Percentiles rank a stretch among this genome's conserved stretches.
These are phyloP conservation scores for Pichia terricola DNA, from an alignment of 1,139 yeast species.

Conservation along the genomic window DNA sequence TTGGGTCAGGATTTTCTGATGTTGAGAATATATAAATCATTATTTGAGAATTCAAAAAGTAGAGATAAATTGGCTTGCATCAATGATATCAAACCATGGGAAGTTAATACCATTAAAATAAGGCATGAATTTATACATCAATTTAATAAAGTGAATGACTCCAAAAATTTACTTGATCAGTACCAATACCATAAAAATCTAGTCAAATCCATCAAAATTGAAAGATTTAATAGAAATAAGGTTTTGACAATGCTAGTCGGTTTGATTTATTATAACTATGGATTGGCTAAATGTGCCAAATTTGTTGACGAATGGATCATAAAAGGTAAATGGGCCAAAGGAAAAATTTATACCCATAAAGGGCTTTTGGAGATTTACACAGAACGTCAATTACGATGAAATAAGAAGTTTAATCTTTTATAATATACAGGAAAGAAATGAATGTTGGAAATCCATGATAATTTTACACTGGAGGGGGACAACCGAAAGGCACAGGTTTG, in stretches of 20 bases:
- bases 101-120: slow-evolving; percentile 6
- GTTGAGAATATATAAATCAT: slow-evolving; percentile 5
- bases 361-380: slow-evolving; percentile 19
- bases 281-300: slow-evolving; percentile 8
- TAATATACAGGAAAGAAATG: background rate
- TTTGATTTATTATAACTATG: slow-evolving; percentile 17
- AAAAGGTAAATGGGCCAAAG: slow-evolving; percentile 14
- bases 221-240: slow-evolving; percentile 12
- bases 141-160: slow-evolving; percentile 8
- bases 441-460: too few species aligned
- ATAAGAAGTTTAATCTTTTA: slow-evolving; percentile 1
- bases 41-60: background rate
- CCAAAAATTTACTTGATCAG: slow-evolving; percentile 3
- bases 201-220: slow-evolving; percentile 14
- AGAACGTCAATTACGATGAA: background rate
- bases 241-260: slow-evolving; percentile 19
- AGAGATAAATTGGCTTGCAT: slow-evolving; percentile 1
- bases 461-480: slow-evolving; percentile 1
- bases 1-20: slow-evolving; percentile 7
- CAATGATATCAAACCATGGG: slow-evolving; percentile 1
- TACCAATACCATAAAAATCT: background rate
- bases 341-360: slow-evolving; percentile 15
- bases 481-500: slow-evolving; percentile 41
- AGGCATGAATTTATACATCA: slow-evolving; percentile 11
- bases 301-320: slow-evolving; percentile 22